Base-by-base conservation (phyloP, 2,329 filamentous ascomycete species). In the Fragosphaeria purpurea region DNA sequence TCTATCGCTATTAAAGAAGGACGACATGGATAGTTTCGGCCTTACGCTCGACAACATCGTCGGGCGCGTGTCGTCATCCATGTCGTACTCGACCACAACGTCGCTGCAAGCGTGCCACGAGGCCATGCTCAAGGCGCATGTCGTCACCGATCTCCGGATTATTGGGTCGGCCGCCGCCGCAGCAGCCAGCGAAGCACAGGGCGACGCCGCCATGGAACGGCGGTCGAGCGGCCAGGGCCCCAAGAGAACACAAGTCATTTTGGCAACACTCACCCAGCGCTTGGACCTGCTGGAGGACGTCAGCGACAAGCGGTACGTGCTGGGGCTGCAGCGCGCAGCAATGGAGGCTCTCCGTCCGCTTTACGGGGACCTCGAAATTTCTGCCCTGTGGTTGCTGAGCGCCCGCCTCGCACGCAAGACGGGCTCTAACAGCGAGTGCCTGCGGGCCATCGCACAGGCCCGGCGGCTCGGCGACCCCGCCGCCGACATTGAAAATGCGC, bases 401-500 rank as follows among this genome's bases (percentile, higher is more conserved):
- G 88, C 91, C 41, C 81, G 85, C 55, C 75, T 98, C 34, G 89
- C 91, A 13, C 80, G 93, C 52, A 96, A 97, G 68, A 80, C 85
- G 7, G 86, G 86, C 54, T 85, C 86, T 12, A 83, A 83, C 49
- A 84, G 88, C 50, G 89, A 91, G 58, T 94, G 93, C 1, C 95
- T 96, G 70, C 93, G 94, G 63, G 89, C 91, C 11, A 88, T 97
- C 31, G 75, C 97, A 2, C 88, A 93, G 66, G 93, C 94, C 9
- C 85, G 86, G 30, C 80, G 85, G 54, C 77, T 95, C 9, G 87
- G 88, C 22, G 88, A 95, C 58, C 83, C 86, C 52, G 88, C 87
- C 2, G 88, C 91, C 9, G 91, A 88, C 8, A 93, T 98, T 54
- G 94, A 98, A 64, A 91, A 98, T 64, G 89, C 93, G 2, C 83